Base-by-base conservation (phyloP, 208 protist species). In the Trypanosoma boissoni region DNA sequence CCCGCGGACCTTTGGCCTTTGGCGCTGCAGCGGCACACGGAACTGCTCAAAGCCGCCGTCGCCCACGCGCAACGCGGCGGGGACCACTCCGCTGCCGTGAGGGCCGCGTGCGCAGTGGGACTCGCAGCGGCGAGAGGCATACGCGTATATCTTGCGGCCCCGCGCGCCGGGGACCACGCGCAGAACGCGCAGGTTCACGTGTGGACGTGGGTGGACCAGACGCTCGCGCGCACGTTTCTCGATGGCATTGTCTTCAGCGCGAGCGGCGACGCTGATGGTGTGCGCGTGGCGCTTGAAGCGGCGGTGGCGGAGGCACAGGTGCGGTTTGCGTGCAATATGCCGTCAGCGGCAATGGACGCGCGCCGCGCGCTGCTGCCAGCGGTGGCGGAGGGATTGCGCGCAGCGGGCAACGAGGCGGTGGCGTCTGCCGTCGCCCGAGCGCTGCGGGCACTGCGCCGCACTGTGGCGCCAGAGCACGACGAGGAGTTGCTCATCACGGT, bases 1-100 rank as follows among this genome's bases (percentile, higher is more conserved):
- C 72, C 84, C 49, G 46, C 43, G 0, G 84, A 91, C 37, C 49
- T 91, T n/a, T 90, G 83, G 75, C 29, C 20, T 5, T 92, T 95
- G 78, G 51, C 91, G n/a, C 39, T 92, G 6, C 64, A 78, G 18
- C 78, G 84, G 1, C 84, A 92, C 58, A 46, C 63, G 3, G 75
- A 78, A n/a, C 68, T 91, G 2, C 72, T 95, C 2, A 70, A 58
- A 20, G 83, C 62, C 65, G 64, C 68, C 7, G 49, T 91, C 16
- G 42, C 60, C 23, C 16, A 58, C 56, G 45, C 59, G 7, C 55
- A 43, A 54, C 23, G 27, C 36, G 3, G 48, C 4, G 39, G 20
- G 18, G 26, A 67, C 29, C 1, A 44, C 1, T 16, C 5, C 2
- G 6, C 16, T 10, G 46, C 59, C 0, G 31, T 84, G 3, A 64